These are phyloP conservation scores for Penicillium parvum DNA, from an alignment of 495 filamentous ascomycete species.

Conservation along the genomic window DNA sequence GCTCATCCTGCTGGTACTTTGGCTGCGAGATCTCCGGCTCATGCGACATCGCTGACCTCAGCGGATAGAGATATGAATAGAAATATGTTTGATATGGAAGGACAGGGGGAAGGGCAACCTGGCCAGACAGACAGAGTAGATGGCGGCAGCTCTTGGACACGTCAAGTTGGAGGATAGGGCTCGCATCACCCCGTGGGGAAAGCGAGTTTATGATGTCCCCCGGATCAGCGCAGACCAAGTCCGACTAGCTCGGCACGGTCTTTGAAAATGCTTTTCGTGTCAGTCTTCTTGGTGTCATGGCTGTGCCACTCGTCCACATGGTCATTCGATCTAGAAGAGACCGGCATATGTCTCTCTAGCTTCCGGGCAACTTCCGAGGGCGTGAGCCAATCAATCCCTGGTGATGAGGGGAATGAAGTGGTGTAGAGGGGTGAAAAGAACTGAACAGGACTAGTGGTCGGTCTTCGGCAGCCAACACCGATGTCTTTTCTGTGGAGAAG, in stretches of 20 bases:
- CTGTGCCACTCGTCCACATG: constrained; percentile 1
- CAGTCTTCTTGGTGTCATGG: constrained; percentile 1
- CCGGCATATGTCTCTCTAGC: not conserved
- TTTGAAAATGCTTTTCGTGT: not conserved
- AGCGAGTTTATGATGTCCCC: constrained; percentile 14
- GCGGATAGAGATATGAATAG: not conserved
- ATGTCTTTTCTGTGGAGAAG: not conserved
- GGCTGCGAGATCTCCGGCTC: constrained; percentile 8
- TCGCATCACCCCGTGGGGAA: constrained; percentile 35
- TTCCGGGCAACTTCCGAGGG: constrained; percentile 21
- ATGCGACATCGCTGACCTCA: constrained; percentile 22
- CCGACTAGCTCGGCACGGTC: constrained; percentile 12
- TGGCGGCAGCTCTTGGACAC: not conserved
- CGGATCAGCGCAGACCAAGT: constrained; percentile 12
- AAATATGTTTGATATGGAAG: not conserved
- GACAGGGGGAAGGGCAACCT: not conserved
- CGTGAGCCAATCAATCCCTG: constrained; percentile 7
- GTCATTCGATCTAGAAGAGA: constrained; percentile 1
- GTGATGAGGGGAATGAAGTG: not conserved
- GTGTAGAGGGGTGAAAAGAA: not conserved
- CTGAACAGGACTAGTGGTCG: constrained; percentile 14
- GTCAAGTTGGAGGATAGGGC: constrained; percentile 5
- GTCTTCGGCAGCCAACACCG: constrained; percentile 23
- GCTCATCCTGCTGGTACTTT: constrained; percentile 33
- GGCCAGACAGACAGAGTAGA: not conserved